A percentile compares a stretch with the other conserved stretches of the same genome.
Conservation (phyloP, 2,329 filamentous ascomycete species). For the Talaromyces sp. region DNA sequence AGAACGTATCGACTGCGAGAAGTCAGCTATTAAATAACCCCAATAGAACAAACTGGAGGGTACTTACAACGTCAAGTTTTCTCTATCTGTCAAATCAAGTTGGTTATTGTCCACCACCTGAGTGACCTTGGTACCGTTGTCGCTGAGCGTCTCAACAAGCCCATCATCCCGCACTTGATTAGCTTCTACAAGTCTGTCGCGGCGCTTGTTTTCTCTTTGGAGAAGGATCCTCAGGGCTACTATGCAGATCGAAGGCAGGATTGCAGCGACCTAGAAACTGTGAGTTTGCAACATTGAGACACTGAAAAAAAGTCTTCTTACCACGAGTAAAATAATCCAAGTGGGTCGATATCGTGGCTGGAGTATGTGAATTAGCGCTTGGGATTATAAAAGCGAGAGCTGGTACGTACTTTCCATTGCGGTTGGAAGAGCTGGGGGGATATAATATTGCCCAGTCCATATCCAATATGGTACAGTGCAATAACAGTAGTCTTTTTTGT, state of each 20-base stretch:
- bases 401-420: constrained; percentile 21
- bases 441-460: constrained; percentile 41
- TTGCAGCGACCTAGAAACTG: constrained; percentile 32
- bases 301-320: constrained; percentile 24
- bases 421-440: constrained; percentile 39
- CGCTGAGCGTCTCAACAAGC: constrained; percentile 17
- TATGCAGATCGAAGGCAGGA: constrained; percentile 38
- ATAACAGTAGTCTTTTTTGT: constrained; percentile 40
- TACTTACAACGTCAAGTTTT: constrained; percentile 25
- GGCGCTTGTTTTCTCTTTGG: constrained; percentile 36
- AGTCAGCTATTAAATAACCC: background rate
- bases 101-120: constrained; percentile 33
- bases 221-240: constrained; percentile 38
- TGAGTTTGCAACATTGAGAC: constrained; percentile 18
- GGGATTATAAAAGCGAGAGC: background rate
- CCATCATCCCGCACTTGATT: constrained; percentile 21
- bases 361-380: background rate
- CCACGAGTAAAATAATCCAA: constrained; percentile 22
- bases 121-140: constrained; percentile 23
- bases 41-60: background rate
- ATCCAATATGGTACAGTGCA: constrained; percentile 26
- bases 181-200: constrained; percentile 24
- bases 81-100: constrained; percentile 33
- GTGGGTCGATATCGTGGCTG: constrained; percentile 19
- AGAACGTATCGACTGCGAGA: constrained; percentile 7